phyloP scores from a whole-genome alignment of 208 protist species.

The Porcisia hertigi region DNA sequence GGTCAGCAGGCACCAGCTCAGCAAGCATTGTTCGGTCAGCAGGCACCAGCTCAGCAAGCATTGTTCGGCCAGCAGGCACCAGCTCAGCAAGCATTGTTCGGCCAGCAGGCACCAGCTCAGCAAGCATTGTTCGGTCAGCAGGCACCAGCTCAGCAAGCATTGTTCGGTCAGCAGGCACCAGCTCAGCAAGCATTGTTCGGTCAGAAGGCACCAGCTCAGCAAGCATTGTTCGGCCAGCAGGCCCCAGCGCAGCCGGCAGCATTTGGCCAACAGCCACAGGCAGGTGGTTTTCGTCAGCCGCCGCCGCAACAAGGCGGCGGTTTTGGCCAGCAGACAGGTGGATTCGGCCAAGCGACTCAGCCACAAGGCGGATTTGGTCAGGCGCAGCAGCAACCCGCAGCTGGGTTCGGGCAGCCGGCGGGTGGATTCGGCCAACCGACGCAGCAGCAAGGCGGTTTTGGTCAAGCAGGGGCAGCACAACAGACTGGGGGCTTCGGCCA shows the following conservation, averaged over 20 bases:
- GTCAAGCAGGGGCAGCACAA: background rate
- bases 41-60: conserved; percentile 1
- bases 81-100: conserved; percentile 14
- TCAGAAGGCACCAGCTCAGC: too few relatives aligned
- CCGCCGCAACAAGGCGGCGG: conserved; percentile 8
- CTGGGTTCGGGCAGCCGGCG: conserved; percentile 51
- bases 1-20: conserved; percentile 32
- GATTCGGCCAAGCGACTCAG: conserved; percentile 38
- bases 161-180: too few relatives aligned
- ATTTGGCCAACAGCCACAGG: conserved; percentile 43
- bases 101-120: too few relatives aligned
- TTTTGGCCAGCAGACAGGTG: conserved; percentile 32
- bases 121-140: too few relatives aligned
- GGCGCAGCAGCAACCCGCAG: conserved; percentile 24
- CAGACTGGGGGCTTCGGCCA: conserved; percentile 35
- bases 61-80: conserved; percentile 44
- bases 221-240: conserved; percentile 51
- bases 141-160: too few relatives aligned
- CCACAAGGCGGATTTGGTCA: conserved; percentile 25
- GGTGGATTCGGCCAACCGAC: conserved; percentile 49
- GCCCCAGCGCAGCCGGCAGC: conserved; percentile 11
- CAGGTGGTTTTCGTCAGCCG: conserved; percentile 18
- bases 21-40: conserved; percentile 25
- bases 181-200: too few relatives aligned
- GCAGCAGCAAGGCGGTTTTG: conserved; percentile 16